phyloP scores from a whole-genome alignment of 768 basidiomycete genomes.

The Coprinopsis strossmayeri region DNA sequence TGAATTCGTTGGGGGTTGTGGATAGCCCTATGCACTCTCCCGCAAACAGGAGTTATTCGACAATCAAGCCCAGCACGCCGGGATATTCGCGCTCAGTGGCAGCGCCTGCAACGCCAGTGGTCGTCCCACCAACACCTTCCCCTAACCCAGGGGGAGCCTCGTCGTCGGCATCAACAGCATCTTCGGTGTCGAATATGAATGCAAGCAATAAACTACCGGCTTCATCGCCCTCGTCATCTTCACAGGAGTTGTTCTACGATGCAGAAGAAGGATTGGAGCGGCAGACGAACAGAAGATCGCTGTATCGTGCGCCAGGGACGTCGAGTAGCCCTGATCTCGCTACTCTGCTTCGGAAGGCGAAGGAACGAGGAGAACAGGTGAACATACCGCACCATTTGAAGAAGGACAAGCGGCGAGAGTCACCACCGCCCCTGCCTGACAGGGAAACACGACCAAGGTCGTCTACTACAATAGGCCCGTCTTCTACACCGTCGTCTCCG shows the following conservation, averaged over 20 bases:
- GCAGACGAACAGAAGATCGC: constrained; percentile 68
- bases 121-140: constrained; percentile 67
- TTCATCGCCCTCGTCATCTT: constrained; percentile 38
- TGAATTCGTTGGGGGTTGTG: constrained; percentile 52
- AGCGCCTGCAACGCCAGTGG: constrained; percentile 51
- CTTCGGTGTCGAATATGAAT: constrained; percentile 14
- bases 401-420: constrained; percentile 29
- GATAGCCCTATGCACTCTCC: constrained; percentile 35
- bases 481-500: constrained; percentile 8
- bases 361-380: constrained; percentile 51
- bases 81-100: constrained; percentile 2
- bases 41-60: constrained; percentile 8
- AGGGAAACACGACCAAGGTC: constrained; percentile 8
- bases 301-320: constrained; percentile 85
- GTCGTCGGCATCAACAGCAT: constrained; percentile 6
- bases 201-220: constrained; percentile 9
- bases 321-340: constrained; percentile 90
- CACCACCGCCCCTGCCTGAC: constrained; percentile 38
- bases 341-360: constrained; percentile 79
- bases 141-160: constrained; percentile 21
- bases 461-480: constrained; percentile 5
- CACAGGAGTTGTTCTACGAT: constrained; percentile 57
- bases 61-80: constrained; percentile 6
- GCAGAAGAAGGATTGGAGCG: constrained; percentile 59
- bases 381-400: constrained; percentile 22